Conservation (phyloP, 768 basidiomycete genomes). For the Mycena amicta region DNA sequence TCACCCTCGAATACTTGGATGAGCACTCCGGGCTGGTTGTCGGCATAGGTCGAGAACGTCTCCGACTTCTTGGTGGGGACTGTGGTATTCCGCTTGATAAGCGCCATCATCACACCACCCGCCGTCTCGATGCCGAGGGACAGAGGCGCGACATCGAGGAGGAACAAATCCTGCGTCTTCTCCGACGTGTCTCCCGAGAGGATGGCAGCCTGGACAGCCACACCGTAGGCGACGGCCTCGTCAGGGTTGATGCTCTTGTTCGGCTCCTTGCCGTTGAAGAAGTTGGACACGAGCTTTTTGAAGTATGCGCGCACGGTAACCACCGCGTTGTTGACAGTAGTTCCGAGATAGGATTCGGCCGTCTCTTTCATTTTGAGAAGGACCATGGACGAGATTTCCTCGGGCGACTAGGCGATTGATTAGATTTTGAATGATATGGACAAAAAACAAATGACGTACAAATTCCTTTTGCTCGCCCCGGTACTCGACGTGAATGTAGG, state of each 20-base stretch:
- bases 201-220: slow-evolving; percentile 97
- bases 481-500: too few species aligned
- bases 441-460: slow-evolving; percentile 49
- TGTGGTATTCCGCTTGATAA: slow-evolving; percentile 97
- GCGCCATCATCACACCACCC: too few species aligned
- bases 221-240: slow-evolving; percentile 98
- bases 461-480: slow-evolving; percentile 95
- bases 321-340: too few species aligned
- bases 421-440: slow-evolving; percentile 23
- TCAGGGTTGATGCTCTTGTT: too few species aligned
- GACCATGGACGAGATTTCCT: too few species aligned
- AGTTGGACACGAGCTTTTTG: slow-evolving; percentile 98
- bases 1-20: slow-evolving; percentile 99
- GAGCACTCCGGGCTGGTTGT: slow-evolving; percentile 98
- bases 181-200: slow-evolving; percentile 97
- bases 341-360: too few species aligned
- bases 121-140: too few species aligned
- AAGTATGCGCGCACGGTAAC: too few species aligned
- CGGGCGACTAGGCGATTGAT: slow-evolving; percentile 67
- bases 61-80: slow-evolving; percentile 99
- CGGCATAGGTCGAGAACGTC: slow-evolving; percentile 97
- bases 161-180: slow-evolving; percentile 97
- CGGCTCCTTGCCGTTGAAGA: slow-evolving; percentile 98
- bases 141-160: too few species aligned
- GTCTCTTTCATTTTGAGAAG: too few species aligned